phyloP scores from a whole-genome alignment of 2,329 filamentous ascomycete species.

The Lachnum nothofagi region DNA sequence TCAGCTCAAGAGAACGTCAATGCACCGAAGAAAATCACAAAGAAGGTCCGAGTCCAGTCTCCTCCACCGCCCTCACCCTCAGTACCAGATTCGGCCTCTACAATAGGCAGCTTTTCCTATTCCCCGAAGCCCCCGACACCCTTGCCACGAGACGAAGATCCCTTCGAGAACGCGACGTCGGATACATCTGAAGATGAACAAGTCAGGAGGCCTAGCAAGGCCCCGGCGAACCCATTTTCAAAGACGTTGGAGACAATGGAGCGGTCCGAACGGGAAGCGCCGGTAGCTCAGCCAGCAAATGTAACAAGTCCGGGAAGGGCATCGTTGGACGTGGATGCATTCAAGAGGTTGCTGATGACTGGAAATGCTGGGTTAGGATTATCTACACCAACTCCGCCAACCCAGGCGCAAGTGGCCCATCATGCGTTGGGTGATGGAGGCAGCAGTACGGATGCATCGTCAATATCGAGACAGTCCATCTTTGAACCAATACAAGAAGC shows the following conservation, averaged over 20 bases:
- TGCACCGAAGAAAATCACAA: conserved; percentile 35
- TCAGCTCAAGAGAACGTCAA: conserved; percentile 5
- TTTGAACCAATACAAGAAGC: conserved; percentile 46
- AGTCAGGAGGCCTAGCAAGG: conserved; percentile 20
- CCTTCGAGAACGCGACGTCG: conserved; percentile 32
- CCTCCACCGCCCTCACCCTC: conserved; percentile 50
- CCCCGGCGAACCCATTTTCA: conserved; percentile 51
- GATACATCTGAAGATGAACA: conserved; percentile 28
- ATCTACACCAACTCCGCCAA: conserved; percentile 28
- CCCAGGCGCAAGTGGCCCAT: conserved; percentile 28
- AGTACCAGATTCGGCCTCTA: conserved; percentile 47
- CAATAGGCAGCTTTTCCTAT: conserved; percentile 21
- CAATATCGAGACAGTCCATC: conserved; percentile 54
- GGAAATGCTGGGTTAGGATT: conserved; percentile 48
- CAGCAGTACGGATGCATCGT: conserved; percentile 54
- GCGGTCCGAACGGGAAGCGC: conserved; percentile 25
- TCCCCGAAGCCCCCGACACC: conserved; percentile 25
- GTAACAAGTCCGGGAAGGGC: conserved; percentile 32
- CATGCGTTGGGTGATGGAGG: conserved; percentile 35
- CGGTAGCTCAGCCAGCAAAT: conserved; percentile 13
- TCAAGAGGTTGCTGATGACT: conserved; percentile 70
- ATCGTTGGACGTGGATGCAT: conserved; percentile 70
- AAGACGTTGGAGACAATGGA: conserved; percentile 51
- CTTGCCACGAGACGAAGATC: conserved; percentile 32
- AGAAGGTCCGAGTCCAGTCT: conserved; percentile 63